Evolutionary conservation across 1,139 yeast genomes (phyloP).

Genomic region (Saccharomyces uvarum): DNA sequence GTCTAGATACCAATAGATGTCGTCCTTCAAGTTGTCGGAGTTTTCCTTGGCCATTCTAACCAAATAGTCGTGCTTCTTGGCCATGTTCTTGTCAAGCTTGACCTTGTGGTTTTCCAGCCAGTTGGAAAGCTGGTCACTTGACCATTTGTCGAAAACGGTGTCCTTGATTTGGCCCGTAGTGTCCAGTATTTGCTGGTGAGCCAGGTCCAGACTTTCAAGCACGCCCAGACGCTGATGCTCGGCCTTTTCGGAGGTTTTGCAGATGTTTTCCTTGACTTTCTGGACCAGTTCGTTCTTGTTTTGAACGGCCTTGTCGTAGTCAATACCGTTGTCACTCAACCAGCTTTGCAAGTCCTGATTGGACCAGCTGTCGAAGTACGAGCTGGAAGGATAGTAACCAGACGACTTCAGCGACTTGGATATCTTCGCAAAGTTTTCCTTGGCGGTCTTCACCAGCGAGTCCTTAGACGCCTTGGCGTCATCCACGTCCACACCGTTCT

Average conservation of each 20-base stretch:
- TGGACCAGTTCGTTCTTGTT: conserved; percentile 40
- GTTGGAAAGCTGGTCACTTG: conserved; percentile 37
- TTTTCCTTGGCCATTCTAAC: conserved; percentile 36
- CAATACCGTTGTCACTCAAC: conserved; percentile 41
- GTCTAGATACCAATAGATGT: conserved; percentile 36
- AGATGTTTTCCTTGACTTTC: conserved; percentile 38
- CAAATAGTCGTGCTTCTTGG: conserved; percentile 34
- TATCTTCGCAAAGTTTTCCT: conserved; percentile 36
- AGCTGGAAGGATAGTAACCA: conserved; percentile 45
- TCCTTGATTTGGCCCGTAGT: conserved; percentile 38
- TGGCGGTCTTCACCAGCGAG: conserved; percentile 36
- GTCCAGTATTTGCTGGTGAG: conserved; percentile 35
- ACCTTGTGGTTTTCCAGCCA: conserved; percentile 44
- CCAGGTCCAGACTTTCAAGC: conserved; percentile 37
- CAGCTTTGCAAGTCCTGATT: conserved; percentile 40
- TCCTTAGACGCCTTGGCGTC: conserved; percentile 32
- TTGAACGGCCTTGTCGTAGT: conserved; percentile 35
- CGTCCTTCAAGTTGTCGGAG: conserved; percentile 32
- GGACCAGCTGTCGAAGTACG: conserved; percentile 45
- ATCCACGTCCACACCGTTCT: conserved; percentile 32
- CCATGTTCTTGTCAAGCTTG: conserved; percentile 33
- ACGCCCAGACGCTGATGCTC: conserved; percentile 36
- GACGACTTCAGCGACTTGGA: conserved; percentile 35
- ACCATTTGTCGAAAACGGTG: conserved; percentile 43
- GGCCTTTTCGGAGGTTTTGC: conserved; percentile 34